These are phyloP conservation scores for Purpureocillium takamizusanense DNA, from an alignment of 2,329 filamentous ascomycete species.

Conservation along the genomic window DNA sequence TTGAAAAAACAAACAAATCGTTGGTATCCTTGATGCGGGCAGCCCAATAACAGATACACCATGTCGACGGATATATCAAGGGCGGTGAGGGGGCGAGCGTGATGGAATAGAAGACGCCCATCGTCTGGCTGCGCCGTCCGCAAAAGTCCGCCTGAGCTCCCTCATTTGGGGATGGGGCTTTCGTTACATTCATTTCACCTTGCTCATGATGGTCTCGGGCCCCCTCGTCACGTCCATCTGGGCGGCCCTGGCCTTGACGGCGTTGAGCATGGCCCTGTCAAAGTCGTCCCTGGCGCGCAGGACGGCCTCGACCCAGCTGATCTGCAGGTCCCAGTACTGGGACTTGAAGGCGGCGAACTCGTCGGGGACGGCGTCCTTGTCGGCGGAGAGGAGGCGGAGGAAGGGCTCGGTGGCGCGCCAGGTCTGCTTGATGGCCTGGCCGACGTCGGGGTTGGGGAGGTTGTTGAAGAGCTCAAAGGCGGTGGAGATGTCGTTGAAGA, in stretches of 20 bases:
- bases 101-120: too few relatives aligned
- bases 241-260: constrained; percentile 81
- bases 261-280: constrained; percentile 79
- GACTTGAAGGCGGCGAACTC: constrained; percentile 78
- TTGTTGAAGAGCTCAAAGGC: constrained; percentile 82
- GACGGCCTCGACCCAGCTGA: constrained; percentile 92
- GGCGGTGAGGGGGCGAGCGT: too few relatives aligned
- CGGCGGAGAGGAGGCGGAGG: constrained; percentile 67
- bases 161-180: too few relatives aligned
- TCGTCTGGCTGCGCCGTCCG: too few relatives aligned
- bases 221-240: constrained; percentile 75
- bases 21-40: too few relatives aligned
- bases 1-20: too few relatives aligned
- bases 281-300: constrained; percentile 84
- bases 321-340: constrained; percentile 86
- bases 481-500: constrained; percentile 84
- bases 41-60: too few relatives aligned
- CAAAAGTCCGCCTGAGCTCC: too few relatives aligned
- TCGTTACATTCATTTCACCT: constrained; percentile 65
- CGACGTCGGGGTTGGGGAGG: constrained; percentile 62
- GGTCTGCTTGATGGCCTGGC: constrained; percentile 70
- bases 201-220: constrained; percentile 88
- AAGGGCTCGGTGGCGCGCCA: constrained; percentile 89
- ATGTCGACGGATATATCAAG: too few relatives aligned
- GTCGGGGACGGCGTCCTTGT: constrained; percentile 62